Conservation (phyloP, 2,329 filamentous ascomycete genomes). For the Achaetomium macrosporum region DNA sequence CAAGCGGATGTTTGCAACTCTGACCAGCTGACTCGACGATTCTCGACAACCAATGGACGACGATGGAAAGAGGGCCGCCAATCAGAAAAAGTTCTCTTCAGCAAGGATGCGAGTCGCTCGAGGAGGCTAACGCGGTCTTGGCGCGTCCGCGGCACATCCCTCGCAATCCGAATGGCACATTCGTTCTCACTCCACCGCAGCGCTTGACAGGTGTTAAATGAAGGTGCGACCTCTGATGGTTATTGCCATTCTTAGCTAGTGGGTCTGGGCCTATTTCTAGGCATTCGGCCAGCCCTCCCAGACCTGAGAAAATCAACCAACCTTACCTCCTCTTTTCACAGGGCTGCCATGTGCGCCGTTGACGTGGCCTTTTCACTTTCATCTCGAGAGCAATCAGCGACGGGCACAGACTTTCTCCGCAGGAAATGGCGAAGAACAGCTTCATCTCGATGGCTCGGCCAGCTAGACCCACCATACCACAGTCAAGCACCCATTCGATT, state of each 20-base stretch:
- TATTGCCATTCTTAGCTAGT: no score
- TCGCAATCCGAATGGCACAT: conserved; percentile 6
- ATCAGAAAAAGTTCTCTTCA: conserved; percentile 10
- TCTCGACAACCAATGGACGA: background rate
- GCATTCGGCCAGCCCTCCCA: no score
- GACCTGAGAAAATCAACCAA: no score
- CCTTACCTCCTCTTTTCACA: no score
- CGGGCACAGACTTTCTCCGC: background rate
- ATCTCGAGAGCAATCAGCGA: background rate
- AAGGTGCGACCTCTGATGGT: no score
- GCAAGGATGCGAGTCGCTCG: background rate
- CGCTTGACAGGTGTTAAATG: background rate
- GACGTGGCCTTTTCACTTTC: conserved; percentile 11
- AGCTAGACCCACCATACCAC: no score
- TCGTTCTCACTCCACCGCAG: background rate
- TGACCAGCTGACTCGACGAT: background rate
- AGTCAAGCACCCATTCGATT: no score
- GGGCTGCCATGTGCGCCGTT: conserved; percentile 13
- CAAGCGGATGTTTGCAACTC: background rate
- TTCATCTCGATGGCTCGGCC: background rate
- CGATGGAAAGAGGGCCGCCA: background rate
- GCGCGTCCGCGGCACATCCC: conserved; percentile 4
- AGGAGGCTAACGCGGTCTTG: conserved; percentile 1
- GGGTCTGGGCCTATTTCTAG: no score
- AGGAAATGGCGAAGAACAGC: background rate